A percentile compares a stretch with the other conserved stretches of the same genome.
Conservation (phyloP, 352 stramenopile species). For the Thalassiosira mediterranea region DNA sequence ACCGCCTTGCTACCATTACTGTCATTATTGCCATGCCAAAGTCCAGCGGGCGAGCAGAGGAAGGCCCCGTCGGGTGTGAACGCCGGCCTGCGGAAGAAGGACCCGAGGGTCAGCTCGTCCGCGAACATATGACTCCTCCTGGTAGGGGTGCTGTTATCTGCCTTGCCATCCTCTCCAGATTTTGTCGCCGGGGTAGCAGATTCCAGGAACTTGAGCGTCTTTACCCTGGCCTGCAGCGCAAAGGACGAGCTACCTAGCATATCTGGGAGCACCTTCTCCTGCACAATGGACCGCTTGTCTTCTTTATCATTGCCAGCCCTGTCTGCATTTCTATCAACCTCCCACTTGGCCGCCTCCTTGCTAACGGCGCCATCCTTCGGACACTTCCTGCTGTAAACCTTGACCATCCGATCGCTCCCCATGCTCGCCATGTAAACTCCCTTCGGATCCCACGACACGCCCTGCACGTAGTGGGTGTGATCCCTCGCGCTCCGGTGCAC, state of each 20-base stretch:
- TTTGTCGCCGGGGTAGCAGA: not conserved
- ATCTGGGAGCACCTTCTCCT: slow-evolving; percentile 26
- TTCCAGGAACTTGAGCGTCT: slow-evolving; percentile 51
- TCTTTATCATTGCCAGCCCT: not conserved
- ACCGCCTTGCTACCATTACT: not conserved
- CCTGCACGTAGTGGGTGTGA: slow-evolving; percentile 96
- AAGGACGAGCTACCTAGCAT: slow-evolving; percentile 61
- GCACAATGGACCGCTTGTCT: slow-evolving; percentile 10
- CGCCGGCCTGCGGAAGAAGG: slow-evolving; percentile 90
- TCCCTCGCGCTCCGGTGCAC: slow-evolving; percentile 85
- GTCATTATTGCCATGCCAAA: slow-evolving; percentile 61
- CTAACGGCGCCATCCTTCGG: slow-evolving; percentile 70
- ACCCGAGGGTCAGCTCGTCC: slow-evolving; percentile 91
- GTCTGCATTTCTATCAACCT: not conserved
- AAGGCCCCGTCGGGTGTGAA: slow-evolving; percentile 94
- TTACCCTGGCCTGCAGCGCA: slow-evolving; percentile 49
- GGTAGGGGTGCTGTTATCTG: slow-evolving; percentile 16
- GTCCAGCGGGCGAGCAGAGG: slow-evolving; percentile 88
- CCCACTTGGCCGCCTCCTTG: slow-evolving; percentile 25
- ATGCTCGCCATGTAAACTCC: slow-evolving; percentile 93
- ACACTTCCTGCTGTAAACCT: slow-evolving; percentile 88
- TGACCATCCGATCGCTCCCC: slow-evolving; percentile 92
- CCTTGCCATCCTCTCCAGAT: slow-evolving; percentile 11
- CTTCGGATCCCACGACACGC: slow-evolving; percentile 93
- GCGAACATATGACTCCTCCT: slow-evolving; percentile 87